Percentiles rank a stretch among this genome's conserved stretches.
phyloP scores from a whole-genome alignment of 345 rosid species.

The Populus deltoides region DNA sequence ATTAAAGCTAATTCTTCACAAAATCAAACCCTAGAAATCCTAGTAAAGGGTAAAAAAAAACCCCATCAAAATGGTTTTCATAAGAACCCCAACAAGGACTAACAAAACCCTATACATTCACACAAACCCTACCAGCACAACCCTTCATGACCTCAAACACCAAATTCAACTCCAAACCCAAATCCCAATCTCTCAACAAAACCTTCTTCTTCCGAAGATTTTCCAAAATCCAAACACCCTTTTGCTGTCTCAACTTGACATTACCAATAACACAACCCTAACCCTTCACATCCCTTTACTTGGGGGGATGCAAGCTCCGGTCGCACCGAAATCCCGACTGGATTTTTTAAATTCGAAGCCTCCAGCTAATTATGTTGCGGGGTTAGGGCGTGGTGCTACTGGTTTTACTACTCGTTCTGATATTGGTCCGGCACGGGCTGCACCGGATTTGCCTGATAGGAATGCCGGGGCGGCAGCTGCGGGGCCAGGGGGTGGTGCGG shows the following conservation, averaged over 20 bases:
- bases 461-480: slow-evolving; percentile 60
- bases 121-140: slow-evolving; percentile 50
- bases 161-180: slow-evolving; percentile 36
- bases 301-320: slow-evolving; percentile 50
- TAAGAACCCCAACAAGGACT: slow-evolving; percentile 40
- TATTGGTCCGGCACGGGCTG: slow-evolving; percentile 93
- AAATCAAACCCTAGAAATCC: neutral
- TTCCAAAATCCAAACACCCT: slow-evolving; percentile 20
- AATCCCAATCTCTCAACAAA: slow-evolving; percentile 45
- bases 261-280: slow-evolving; percentile 48
- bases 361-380: slow-evolving; percentile 86
- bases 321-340: slow-evolving; percentile 67
- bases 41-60: too few species aligned
- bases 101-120: slow-evolving; percentile 45
- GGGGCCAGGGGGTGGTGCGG: slow-evolving; percentile 36
- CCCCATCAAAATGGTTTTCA: slow-evolving; percentile 46
- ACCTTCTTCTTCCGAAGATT: slow-evolving; percentile 26
- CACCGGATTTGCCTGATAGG: slow-evolving; percentile 85
- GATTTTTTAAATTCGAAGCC: slow-evolving; percentile 87
- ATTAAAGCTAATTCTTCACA: neutral
- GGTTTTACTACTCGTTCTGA: slow-evolving; percentile 97
- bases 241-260: slow-evolving; percentile 49
- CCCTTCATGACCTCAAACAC: slow-evolving; percentile 48
- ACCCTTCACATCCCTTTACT: slow-evolving; percentile 50
- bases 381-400: slow-evolving; percentile 93